Evolutionary conservation across 2,329 filamentous ascomycete species (phyloP).

Genomic region (Penicillium paneum): DNA sequence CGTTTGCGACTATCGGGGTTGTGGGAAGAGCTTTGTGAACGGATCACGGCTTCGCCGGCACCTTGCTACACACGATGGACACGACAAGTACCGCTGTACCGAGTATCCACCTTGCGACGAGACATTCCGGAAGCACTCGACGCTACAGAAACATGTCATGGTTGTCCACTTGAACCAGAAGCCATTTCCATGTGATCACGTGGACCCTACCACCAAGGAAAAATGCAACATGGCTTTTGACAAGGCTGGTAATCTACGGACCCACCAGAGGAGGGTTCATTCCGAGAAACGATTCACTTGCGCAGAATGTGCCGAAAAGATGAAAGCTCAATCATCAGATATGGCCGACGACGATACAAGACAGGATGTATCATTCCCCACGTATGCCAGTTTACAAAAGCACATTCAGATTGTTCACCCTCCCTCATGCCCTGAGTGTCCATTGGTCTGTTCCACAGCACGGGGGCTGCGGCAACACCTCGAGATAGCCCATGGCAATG

Average conservation of each 20-base stretch:
- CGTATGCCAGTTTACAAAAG: constrained; percentile 65
- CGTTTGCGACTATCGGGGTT: constrained; percentile 67
- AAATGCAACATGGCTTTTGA: constrained; percentile 70
- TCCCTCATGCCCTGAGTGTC: constrained; percentile 71
- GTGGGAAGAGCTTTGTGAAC: constrained; percentile 77
- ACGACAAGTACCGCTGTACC: constrained; percentile 71
- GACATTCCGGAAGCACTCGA: constrained; percentile 83
- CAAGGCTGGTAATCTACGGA: constrained; percentile 65
- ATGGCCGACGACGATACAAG: constrained; percentile 18
- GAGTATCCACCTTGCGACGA: constrained; percentile 68
- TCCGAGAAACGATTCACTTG: constrained; percentile 71
- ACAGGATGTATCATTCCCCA: constrained; percentile 62
- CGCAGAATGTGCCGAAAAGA: constrained; percentile 60
- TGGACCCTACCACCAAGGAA: constrained; percentile 52
- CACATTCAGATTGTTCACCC: constrained; percentile 72
- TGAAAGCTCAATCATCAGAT: constrained; percentile 39
- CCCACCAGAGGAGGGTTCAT: constrained; percentile 70
- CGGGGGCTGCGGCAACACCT: constrained; percentile 72
- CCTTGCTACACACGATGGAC: constrained; percentile 71
- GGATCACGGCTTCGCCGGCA: constrained; percentile 75
- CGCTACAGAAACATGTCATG: constrained; percentile 76
- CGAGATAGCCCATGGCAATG: constrained; percentile 69
- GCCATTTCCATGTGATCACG: constrained; percentile 66
- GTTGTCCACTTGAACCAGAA: constrained; percentile 69
- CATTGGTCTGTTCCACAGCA: constrained; percentile 63